Evolutionary conservation across 2,329 filamentous ascomycete genomes (phyloP).

Genomic region (Colletotrichum liriopes): DNA sequence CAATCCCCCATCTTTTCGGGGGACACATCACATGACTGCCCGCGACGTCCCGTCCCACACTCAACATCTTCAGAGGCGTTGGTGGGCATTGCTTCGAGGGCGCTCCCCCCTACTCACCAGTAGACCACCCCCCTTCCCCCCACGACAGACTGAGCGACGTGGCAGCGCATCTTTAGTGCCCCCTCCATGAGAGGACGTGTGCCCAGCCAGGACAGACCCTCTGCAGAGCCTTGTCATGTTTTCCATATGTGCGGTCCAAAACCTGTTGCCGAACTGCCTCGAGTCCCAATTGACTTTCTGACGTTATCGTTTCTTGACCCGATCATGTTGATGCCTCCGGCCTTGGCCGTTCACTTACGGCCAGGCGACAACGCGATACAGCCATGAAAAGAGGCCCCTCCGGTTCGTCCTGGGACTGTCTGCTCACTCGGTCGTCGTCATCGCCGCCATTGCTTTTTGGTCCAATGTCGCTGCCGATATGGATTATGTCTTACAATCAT

Average conservation of each 20-base stretch:
- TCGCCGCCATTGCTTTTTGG: background rate
- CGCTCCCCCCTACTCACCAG: background rate
- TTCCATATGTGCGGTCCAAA: background rate
- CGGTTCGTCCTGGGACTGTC: no score
- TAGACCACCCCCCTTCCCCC: background rate
- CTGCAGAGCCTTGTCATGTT: background rate
- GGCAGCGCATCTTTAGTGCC: slow-evolving; percentile 39
- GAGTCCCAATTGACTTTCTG: slow-evolving; percentile 11
- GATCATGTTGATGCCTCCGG: background rate
- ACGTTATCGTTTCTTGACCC: background rate
- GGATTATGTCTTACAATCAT: background rate
- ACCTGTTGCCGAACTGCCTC: slow-evolving; percentile 6
- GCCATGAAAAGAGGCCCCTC: background rate
- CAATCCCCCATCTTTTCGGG: slow-evolving; percentile 19
- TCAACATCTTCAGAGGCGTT: slow-evolving; percentile 11
- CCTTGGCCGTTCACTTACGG: background rate
- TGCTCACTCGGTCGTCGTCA: no score
- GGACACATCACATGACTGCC: slow-evolving; percentile 41
- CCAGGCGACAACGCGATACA: background rate
- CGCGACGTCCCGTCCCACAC: slow-evolving; percentile 36
- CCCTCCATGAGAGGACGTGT: slow-evolving; percentile 10
- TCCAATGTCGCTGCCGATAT: background rate
- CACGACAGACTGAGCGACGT: slow-evolving; percentile 36
- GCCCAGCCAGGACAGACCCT: slow-evolving; percentile 18
- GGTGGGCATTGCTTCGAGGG: slow-evolving; percentile 15